Conservation (phyloP, 805 yeast genomes). For the Vanderwaltozyma yarrowii region DNA sequence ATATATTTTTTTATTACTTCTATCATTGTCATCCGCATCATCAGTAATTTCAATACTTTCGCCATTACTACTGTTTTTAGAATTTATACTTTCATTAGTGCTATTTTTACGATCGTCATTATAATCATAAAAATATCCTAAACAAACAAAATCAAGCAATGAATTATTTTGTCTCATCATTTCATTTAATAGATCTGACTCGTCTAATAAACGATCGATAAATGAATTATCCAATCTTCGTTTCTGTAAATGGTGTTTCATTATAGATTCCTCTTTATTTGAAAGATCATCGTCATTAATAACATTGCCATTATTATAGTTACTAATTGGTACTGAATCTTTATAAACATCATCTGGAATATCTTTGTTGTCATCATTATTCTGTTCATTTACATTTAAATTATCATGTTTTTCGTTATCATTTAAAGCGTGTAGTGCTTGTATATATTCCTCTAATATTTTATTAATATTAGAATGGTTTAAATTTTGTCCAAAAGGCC, state of each 20-base stretch:
- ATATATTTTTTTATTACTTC: constrained; percentile 10
- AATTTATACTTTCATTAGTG: too few species aligned
- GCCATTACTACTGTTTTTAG: too few species aligned
- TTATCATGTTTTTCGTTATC: not conserved
- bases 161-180: constrained; percentile 31
- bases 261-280: not conserved
- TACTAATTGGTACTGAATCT: not conserved
- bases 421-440: constrained; percentile 6
- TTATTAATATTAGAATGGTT: constrained; percentile 24
- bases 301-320: not conserved
- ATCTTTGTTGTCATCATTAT: not conserved
- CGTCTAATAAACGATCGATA: constrained; percentile 30
- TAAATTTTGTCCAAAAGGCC: constrained; percentile 32
- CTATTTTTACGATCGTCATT: constrained; percentile 3
- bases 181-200: constrained; percentile 30
- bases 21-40: not conserved
- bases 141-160: constrained; percentile 40
- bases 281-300: not conserved
- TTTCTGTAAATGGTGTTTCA: not conserved
- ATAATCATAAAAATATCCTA: constrained; percentile 30
- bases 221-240: constrained; percentile 16
- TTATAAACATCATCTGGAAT: not conserved
- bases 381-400: not conserved
- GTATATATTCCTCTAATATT: constrained; percentile 29
- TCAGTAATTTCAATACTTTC: not conserved